Evolutionary conservation across 139 green algal species (phyloP).

Genomic region (Chlamydomonas sphaeroides): DNA sequence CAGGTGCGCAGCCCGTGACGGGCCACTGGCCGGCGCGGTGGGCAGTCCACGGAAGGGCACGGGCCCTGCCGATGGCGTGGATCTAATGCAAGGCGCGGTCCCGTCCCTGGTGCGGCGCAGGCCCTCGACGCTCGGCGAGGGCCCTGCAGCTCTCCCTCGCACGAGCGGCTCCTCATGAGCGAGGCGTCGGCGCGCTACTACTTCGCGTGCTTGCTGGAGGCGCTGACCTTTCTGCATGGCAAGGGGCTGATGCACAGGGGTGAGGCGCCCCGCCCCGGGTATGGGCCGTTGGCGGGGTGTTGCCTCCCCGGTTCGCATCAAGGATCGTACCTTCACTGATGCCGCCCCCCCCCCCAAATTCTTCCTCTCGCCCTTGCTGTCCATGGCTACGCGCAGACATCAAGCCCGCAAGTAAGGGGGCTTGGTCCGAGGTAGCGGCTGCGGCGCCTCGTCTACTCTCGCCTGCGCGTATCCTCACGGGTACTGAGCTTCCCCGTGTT

Average conservation of each 20-base stretch:
- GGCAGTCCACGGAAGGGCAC: background rate
- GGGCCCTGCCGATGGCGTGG: background rate
- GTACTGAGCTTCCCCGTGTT: no score
- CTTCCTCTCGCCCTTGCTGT: no score
- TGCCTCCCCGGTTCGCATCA: no score
- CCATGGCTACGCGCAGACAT: constrained; percentile 32
- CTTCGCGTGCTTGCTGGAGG: constrained; percentile 29
- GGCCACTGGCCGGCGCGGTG: background rate
- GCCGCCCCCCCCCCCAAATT: no score
- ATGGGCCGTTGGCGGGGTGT: no score
- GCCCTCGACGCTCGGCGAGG: background rate
- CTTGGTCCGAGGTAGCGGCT: no score
- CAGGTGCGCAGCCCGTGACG: background rate
- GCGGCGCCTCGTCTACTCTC: no score
- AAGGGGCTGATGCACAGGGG: constrained; percentile 3
- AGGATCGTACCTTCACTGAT: no score
- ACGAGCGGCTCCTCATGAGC: constrained; percentile 35
- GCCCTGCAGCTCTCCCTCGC: background rate
- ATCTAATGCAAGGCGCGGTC: background rate
- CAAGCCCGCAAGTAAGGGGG: constrained; percentile 31
- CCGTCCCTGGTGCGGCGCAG: background rate
- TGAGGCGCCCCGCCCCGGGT: no score
- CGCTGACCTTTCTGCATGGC: constrained; percentile 27
- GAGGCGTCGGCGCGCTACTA: constrained; percentile 31
- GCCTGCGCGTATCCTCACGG: no score